These are phyloP conservation scores for Fusarium sp. DNA, from an alignment of 2,329 filamentous ascomycete species.

Conservation along the genomic window DNA sequence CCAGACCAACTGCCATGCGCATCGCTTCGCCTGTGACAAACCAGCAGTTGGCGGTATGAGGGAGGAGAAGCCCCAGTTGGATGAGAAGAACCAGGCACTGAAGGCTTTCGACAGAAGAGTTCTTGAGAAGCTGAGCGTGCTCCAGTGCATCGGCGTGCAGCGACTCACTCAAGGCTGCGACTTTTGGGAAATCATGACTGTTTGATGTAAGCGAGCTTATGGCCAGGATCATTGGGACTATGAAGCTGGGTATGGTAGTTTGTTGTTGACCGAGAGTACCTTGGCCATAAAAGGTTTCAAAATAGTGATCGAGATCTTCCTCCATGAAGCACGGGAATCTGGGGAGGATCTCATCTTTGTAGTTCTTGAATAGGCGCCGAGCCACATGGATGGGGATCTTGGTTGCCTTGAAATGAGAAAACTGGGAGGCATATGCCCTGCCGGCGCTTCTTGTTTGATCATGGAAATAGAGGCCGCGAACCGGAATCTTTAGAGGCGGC, in stretches of 20 bases:
- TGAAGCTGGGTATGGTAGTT: neutral
- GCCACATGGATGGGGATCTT: neutral
- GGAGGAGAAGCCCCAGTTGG: conserved; percentile 32
- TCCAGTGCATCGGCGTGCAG: neutral
- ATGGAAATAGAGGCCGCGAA: neutral
- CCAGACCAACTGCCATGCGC: conserved; percentile 38
- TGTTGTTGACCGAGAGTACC: neutral
- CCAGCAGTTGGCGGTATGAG: conserved; percentile 34
- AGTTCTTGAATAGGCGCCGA: neutral
- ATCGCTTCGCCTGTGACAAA: conserved; percentile 38
- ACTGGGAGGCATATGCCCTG: neutral
- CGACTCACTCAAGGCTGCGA: neutral
- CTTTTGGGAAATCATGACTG: neutral
- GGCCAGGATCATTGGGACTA: neutral
- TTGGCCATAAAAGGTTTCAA: neutral
- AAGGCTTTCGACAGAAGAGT: neutral
- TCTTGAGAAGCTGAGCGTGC: neutral
- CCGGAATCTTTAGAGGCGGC: neutral
- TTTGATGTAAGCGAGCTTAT: neutral
- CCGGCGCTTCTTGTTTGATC: neutral
- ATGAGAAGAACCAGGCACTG: conserved; percentile 29
- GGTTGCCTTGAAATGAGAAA: neutral
- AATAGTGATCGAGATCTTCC: neutral
- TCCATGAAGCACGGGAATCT: neutral
- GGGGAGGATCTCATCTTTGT: neutral